Base-by-base conservation (phyloP, 2,329 filamentous ascomycete species). In the Lecanicillium sp. region DNA sequence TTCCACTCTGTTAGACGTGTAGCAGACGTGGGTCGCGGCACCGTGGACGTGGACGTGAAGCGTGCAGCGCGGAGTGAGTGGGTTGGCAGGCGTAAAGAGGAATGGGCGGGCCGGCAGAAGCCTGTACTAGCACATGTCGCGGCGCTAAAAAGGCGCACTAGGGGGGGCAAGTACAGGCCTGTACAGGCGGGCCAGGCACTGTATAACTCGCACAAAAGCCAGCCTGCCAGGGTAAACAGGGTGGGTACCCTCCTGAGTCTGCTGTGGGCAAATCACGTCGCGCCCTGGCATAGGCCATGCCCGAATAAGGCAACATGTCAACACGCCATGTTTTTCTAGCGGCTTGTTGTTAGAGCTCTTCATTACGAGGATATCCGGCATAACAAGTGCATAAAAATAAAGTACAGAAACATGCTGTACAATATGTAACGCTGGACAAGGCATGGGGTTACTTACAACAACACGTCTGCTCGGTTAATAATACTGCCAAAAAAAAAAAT, bases 241-340 rank as follows among this genome's bases (percentile, higher is more conserved):
- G 32, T 19, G 33, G 19, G 12, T 36, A 16, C 22, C 13, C 35
- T 25, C 29, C n/a, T 15, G 6, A 16, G n/a, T 16, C 31, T 22
- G 14, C n/a, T 17, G 18, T 12, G 8, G 20, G 27, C 38, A 33
- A 41, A 36, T 41, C 38, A 41, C 6, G 12, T 17, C 38, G 33
- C 38, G 38, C 33, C 33, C 28, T 20, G 28, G 9, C 33, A 37
- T 22, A 33, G 5, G 16, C 39, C 32, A 22, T 37, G 29, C 39
- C 39, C 34, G 22, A 41, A 37, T 29, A 22, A 37, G 39, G 33
- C 27, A 33, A 29, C 31, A 40, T 40, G 37, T 41, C 39, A 41
- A 41, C 34, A 41, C 39, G 39, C 39, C 37, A n/a, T n/a, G 8
- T 9, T n/a, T n/a, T 30, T 30, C 6, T 15, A n/a, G 14, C 29